Evolutionary conservation across 352 stramenopile species (phyloP), one percentile per base, ranked within the genome.

Genomic region (Globisporangium parvum): DNA sequence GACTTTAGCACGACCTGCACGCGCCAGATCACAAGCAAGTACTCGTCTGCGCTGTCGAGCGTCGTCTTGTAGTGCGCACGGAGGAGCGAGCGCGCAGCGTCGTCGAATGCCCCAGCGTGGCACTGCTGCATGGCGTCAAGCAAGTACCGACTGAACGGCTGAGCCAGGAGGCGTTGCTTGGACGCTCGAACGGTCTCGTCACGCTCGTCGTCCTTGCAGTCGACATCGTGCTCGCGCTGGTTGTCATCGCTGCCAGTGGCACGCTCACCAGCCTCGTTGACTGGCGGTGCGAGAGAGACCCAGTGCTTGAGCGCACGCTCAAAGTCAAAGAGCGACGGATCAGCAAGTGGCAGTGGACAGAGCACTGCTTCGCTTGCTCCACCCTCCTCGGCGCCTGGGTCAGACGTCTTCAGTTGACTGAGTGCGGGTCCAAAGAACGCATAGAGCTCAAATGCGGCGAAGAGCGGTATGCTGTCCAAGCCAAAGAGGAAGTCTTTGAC

Each of bases 401-500:
- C 10, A 10, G 35, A 35, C 39, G 15, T 14, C 28, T 49, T 59
- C 33, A 14, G 59, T 33, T 39, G 71, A 63, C 53, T 44, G 9
- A 69, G 53, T 20, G 65, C 44, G 2, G 46, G 50, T 0, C 55
- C 67, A 51, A 81, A 70, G 2, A 73, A 24, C 6, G 60, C 52
- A 0, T 63, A 72, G 0, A 83, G 58, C 31, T 76, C 51, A 24
- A 67, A 72, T 15, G 51, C 35, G 0, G 56, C 45, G 28, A 84
- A 67, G 37, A 60, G 70, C 0, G 74, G 72, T 12, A 87, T 65
- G 8, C 66, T 59, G 26, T 77, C 60, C 2, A 85, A 61, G 15
- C 53, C 72, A 35, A 73, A 84, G 9, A 87, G 57, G 23, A 82
- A 84, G 44, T 85, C 77, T 6, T 75, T 72, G n/a, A 75, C 64